These are phyloP conservation scores for Teratosphaeria epicoccoides DNA, from an alignment of 2,329 filamentous ascomycete species.

Conservation along the genomic window DNA sequence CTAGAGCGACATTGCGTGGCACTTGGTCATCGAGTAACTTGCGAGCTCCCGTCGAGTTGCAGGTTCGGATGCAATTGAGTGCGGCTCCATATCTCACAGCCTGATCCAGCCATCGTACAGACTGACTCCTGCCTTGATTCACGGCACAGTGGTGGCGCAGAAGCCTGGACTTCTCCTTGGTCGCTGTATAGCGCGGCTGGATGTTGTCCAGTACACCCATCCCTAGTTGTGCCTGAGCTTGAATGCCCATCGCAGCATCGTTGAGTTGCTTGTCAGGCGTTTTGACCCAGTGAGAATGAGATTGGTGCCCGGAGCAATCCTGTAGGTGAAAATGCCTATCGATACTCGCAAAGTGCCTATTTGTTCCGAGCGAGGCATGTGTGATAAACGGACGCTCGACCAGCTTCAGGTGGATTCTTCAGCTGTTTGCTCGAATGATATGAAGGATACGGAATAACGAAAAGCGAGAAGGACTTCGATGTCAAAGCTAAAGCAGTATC, in stretches of 20 bases:
- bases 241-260: neutral
- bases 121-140: too few species aligned
- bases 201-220: neutral
- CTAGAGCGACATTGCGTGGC: too few species aligned
- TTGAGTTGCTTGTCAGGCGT: neutral
- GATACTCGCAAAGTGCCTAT: conserved; percentile 39
- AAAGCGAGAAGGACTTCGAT: neutral
- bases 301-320: neutral
- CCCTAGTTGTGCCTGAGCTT: neutral
- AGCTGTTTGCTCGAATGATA: neutral
- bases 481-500: neutral
- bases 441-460: neutral
- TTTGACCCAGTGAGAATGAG: too few species aligned
- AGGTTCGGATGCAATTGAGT: neutral
- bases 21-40: too few species aligned
- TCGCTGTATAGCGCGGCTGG: neutral
- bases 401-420: conserved; percentile 25
- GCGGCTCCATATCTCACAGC: neutral
- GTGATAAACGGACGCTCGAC: conserved; percentile 76
- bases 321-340: neutral
- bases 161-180: too few species aligned
- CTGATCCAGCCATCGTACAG: too few species aligned
- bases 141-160: too few species aligned
- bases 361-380: conserved; percentile 75
- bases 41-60: neutral